Base-by-base conservation (phyloP, 257 asterid genomes). In the Pogostemon cablin region DNA sequence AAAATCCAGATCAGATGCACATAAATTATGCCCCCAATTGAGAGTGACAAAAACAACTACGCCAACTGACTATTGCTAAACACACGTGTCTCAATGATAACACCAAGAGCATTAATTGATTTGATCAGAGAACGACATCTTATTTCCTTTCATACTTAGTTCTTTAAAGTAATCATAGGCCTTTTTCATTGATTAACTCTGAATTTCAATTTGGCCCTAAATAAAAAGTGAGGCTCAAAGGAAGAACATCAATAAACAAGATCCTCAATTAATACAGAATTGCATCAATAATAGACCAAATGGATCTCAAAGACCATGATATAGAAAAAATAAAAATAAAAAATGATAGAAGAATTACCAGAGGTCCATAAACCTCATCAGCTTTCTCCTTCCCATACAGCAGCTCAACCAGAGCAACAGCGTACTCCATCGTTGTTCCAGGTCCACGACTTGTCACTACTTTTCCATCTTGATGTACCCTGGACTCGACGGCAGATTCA, bases 381-480 rank as follows among this genome's bases (percentile, higher is more conserved):
- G 96, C 95, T 68, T 89, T 91, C 79, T 84, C 95, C 69, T 85
- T 93, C 57, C 99, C 97, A 54, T 86, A 85, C 48, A 93, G 72
- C 66, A 86, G 84, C 71, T 89, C 96, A 62, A 93, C 89, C 69
- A 93, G 84, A 39, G 92, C 85, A 79, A 93, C 87, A 60, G 90
- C 79, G 75, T 86, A 93, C 88, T 93, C 98, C 82, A 93, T 83
- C 42, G 90, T 71, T 8, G 98, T 93, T 64, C 97, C 98, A 35
- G 97, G 97, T 62, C 97, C 98, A 76, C 92, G 92, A 81, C 97
- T 93, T 4, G 98, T 93, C 77, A 93, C 90, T 72, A 89, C 90
- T 62, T 85, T 88, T 3, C 89, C 96, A 83, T 93, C 97, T 80
- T 82, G 72, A 77, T 87, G 96, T 60, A 93, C 97, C 77, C 96